Percentiles rank a stretch among this genome's conserved stretches.
Evolutionary conservation across 169 alveolate genomes (phyloP).

Genomic region (Plasmodium berghei): DNA sequence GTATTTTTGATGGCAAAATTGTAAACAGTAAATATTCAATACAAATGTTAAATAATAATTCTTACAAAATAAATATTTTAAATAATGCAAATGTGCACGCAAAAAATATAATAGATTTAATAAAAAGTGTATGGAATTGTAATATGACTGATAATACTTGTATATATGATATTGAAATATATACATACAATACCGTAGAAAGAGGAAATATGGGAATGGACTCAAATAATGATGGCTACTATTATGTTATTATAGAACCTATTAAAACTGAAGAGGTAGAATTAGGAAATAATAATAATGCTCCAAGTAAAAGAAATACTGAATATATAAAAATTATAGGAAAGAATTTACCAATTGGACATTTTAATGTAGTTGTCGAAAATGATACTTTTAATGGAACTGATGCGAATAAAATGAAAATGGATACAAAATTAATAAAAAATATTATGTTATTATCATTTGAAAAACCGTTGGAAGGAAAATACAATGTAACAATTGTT

Average conservation of each 20-base stretch:
- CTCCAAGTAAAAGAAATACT: neutral
- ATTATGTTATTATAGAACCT: conserved; percentile 4
- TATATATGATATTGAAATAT: neutral
- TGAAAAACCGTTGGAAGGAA: conserved; percentile 13
- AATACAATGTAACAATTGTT: neutral
- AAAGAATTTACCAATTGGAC: conserved; percentile 8
- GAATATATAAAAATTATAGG: conserved; percentile 17
- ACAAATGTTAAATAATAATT: neutral
- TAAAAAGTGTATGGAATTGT: neutral
- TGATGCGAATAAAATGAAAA: neutral
- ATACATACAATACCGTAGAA: neutral
- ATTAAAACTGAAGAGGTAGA: neutral
- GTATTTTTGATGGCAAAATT: neutral
- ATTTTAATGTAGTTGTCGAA: neutral
- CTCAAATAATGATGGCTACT: conserved; percentile 3
- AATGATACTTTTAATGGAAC: conserved; percentile 16
- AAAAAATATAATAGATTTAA: neutral
- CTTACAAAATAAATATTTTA: neutral
- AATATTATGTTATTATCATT: conserved; percentile 4
- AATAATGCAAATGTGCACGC: neutral
- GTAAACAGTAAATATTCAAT: neutral
- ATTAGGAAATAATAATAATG: neutral
- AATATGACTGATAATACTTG: neutral
- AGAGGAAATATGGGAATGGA: neutral
- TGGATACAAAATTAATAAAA: conserved; percentile 18